A percentile compares a stretch with the other conserved stretches of the same genome.
phyloP scores from a whole-genome alignment of 2,329 filamentous ascomycete species.

The Scopulariopsis brevicaulis region DNA sequence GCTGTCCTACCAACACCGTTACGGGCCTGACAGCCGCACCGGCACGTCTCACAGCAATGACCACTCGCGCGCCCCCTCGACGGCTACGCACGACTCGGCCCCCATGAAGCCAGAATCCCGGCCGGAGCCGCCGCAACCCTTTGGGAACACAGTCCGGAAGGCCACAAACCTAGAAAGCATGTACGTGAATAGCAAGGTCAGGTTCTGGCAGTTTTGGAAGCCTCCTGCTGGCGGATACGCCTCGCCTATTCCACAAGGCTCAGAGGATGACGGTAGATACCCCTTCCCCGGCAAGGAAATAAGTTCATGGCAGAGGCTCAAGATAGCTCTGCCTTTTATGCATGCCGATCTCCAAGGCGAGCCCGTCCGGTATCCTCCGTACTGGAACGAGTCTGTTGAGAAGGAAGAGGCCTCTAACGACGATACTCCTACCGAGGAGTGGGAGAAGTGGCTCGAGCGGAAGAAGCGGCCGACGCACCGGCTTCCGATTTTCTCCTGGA shows the following conservation, averaged over 20 bases:
- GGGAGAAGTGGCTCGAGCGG: constrained; percentile 72
- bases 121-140: not conserved
- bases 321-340: constrained; percentile 35
- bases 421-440: constrained; percentile 54
- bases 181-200: constrained; percentile 29
- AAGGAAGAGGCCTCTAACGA: constrained; percentile 34
- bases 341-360: constrained; percentile 26
- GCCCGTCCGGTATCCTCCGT: constrained; percentile 42
- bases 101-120: not conserved
- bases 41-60: not conserved
- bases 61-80: not conserved
- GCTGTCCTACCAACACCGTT: not conserved
- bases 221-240: constrained; percentile 48
- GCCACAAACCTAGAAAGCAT: constrained; percentile 36
- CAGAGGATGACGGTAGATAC: constrained; percentile 24
- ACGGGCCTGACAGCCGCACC: not conserved
- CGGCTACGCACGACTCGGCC: not conserved
- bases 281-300: constrained; percentile 20
- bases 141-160: constrained; percentile 41
- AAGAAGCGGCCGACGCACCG: constrained; percentile 80
- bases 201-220: constrained; percentile 56
- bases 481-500: constrained; percentile 47
- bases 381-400: constrained; percentile 34
- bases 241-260: constrained; percentile 48
- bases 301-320: constrained; percentile 38